Evolutionary conservation across 2,329 filamentous ascomycete species (phyloP), one percentile per base, ranked within the genome.

Genomic region (Macroventuria anomochaeta): DNA sequence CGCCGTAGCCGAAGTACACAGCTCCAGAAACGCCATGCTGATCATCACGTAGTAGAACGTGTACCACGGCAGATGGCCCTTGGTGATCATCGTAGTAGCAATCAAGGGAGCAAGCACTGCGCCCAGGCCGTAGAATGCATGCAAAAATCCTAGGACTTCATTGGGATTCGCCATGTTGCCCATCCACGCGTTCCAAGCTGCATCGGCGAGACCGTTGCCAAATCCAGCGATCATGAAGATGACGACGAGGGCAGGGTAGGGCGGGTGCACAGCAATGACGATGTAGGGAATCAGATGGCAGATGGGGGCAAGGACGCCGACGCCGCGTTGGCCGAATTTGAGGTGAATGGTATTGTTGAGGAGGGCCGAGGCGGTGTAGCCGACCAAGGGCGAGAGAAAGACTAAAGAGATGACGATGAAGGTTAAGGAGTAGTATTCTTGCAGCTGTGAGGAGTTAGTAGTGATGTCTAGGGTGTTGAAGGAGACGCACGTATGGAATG

Each of bases 21-120:
- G 70, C 65, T 90, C 87, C 21, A 88, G 58, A 1, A 72, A 77
- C 0, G 85, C 80, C 40, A 84, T 71, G 10, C 76, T 84, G 36
- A 88, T 80, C 86, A 92, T 89, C 50, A 91, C 75, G 67, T 91
- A 91, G 73, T 90, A 93, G 72, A 88, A 93, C 10, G 79, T 79
- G 63, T 87, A 91, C 90, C 90, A 95, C 0, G 78, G 77, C 43
- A 88, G 67, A 23, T 76, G 61, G 0, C 76, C 84, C 59, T 85
- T 85, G 0, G 87, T 85, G 29, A 93, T 83, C 83, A 93, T 86
- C 4, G 83, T 82, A 0, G 90, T 91, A 1, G 89, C 88, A 54
- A 91, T 80, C 6, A 93, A 72, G 0, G 89, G 90, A 3, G 82
- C 80, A 11, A 91, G 76, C 0, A 88, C 87, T 1, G 86, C 90